phyloP scores from a whole-genome alignment of 768 basidiomycete species.

The Agaricus bisporus region DNA sequence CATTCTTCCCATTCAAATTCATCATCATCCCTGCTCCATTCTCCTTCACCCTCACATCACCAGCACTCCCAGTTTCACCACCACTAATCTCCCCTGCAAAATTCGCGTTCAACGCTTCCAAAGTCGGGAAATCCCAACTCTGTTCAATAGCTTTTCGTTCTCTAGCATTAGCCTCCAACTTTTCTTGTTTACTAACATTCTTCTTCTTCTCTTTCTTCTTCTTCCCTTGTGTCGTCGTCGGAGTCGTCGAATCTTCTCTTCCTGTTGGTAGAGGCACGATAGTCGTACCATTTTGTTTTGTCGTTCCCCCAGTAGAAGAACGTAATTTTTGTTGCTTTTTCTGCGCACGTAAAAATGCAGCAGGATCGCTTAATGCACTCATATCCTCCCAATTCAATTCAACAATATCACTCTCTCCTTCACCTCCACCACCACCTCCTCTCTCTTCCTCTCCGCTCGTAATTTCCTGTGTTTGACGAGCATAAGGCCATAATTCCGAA shows the following conservation, averaged over 20 bases:
- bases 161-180: slow-evolving; percentile 33
- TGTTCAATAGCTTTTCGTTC: slow-evolving; percentile 49
- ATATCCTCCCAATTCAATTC: slow-evolving; percentile 75
- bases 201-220: slow-evolving; percentile 13
- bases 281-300: slow-evolving; percentile 10
- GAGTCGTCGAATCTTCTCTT: background rate
- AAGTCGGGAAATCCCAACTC: slow-evolving; percentile 52
- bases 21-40: background rate
- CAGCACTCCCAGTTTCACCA: background rate
- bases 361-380: slow-evolving; percentile 64
- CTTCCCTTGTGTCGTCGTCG: slow-evolving; percentile 18
- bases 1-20: slow-evolving; percentile 6
- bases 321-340: slow-evolving; percentile 9
- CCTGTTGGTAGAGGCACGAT: background rate
- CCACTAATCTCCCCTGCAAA: background rate
- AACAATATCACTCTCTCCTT: slow-evolving; percentile 47
- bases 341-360: slow-evolving; percentile 39
- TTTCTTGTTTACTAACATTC: slow-evolving; percentile 22
- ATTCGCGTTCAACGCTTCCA: background rate
- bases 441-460: slow-evolving; percentile 14
- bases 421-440: slow-evolving; percentile 31
- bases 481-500: slow-evolving; percentile 70
- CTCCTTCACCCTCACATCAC: background rate
- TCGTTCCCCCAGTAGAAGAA: slow-evolving; percentile 15
- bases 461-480: slow-evolving; percentile 39